Conservation (phyloP, 2,329 filamentous ascomycete species). For the Diatrype stigma region DNA sequence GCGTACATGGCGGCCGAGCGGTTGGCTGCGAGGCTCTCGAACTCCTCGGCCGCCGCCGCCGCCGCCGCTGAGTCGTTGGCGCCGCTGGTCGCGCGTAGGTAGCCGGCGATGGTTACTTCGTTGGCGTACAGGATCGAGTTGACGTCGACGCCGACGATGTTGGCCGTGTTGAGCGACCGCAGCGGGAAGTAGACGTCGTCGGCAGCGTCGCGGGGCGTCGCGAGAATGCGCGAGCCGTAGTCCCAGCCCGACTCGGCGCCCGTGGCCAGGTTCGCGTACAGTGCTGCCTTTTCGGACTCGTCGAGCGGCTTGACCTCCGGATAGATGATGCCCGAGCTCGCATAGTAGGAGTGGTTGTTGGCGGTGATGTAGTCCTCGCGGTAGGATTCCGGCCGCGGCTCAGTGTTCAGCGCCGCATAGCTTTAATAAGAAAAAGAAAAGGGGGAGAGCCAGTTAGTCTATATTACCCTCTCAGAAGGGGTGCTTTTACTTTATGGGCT, state of each 20-base stretch:
- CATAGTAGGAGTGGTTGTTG: slow-evolving; percentile 62
- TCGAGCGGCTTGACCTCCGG: slow-evolving; percentile 47
- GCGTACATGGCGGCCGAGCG: slow-evolving; percentile 60
- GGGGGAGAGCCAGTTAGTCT: not conserved
- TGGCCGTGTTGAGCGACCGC: slow-evolving; percentile 55
- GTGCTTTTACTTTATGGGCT: not conserved
- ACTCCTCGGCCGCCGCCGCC: slow-evolving; percentile 43
- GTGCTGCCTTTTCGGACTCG: slow-evolving; percentile 43
- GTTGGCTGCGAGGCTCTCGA: slow-evolving; percentile 43
- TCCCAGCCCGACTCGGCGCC: slow-evolving; percentile 66
- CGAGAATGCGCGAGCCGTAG: slow-evolving; percentile 56
- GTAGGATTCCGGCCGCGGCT: slow-evolving; percentile 65
- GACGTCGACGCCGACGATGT: slow-evolving; percentile 60
- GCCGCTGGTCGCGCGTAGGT: slow-evolving; percentile 50
- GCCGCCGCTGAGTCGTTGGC: no score
- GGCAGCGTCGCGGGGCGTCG: slow-evolving; percentile 53
- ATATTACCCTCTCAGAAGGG: not conserved
- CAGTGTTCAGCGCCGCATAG: slow-evolving; percentile 59
- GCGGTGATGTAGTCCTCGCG: slow-evolving; percentile 62
- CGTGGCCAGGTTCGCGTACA: slow-evolving; percentile 61
- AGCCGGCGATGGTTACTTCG: slow-evolving; percentile 54
- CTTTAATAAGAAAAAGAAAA: slow-evolving; percentile 19
- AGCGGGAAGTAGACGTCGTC: slow-evolving; percentile 61
- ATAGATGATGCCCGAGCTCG: slow-evolving; percentile 54
- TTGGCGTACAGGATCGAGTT: slow-evolving; percentile 67